A percentile compares a stretch with the other conserved stretches of the same genome.
phyloP scores from a whole-genome alignment of 2,329 filamentous ascomycete genomes.

The Calycina marina region DNA sequence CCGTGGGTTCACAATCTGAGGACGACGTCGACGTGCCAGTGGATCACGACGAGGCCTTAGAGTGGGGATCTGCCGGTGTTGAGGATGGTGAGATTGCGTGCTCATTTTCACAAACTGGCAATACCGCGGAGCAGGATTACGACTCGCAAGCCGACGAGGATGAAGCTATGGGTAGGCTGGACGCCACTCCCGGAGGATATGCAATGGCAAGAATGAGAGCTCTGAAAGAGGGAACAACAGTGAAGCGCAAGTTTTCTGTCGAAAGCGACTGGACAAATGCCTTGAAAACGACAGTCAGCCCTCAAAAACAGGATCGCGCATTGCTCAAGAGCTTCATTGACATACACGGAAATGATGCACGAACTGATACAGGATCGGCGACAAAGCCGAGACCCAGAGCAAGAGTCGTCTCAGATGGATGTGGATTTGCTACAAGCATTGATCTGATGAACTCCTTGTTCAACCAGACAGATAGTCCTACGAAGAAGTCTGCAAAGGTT shows the following conservation, averaged over 20 bases:
- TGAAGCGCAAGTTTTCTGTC: conserved; percentile 41
- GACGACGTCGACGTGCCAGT: conserved; percentile 38
- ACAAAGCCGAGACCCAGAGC: conserved; percentile 25
- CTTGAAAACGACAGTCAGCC: conserved; percentile 84
- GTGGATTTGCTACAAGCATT: conserved; percentile 74
- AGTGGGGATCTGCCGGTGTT: conserved; percentile 63
- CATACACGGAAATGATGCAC: conserved; percentile 15
- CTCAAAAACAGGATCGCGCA: conserved; percentile 79
- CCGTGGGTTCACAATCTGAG: conserved; percentile 61
- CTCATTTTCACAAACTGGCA: conserved; percentile 59
- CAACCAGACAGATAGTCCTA: conserved; percentile 50
- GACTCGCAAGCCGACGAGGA: conserved; percentile 34
- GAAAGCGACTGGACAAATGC: conserved; percentile 90
- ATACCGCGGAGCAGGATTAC: conserved; percentile 58
- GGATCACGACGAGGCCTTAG: conserved; percentile 53
- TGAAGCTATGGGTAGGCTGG: conserved; percentile 30
- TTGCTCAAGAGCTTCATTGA: conserved; percentile 40
- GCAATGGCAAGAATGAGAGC: conserved; percentile 50
- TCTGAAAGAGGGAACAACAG: conserved; percentile 42
- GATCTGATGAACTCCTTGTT: conserved; percentile 95
- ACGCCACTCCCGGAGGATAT: conserved; percentile 44
- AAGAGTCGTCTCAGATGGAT: conserved; percentile 26
- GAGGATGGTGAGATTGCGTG: conserved; percentile 63
- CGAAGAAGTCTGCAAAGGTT: conserved; percentile 34
- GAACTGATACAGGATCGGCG: conserved; percentile 37